These are phyloP conservation scores for Manihot esculenta DNA, from an alignment of 441 rosid species.

Conservation along the genomic window DNA sequence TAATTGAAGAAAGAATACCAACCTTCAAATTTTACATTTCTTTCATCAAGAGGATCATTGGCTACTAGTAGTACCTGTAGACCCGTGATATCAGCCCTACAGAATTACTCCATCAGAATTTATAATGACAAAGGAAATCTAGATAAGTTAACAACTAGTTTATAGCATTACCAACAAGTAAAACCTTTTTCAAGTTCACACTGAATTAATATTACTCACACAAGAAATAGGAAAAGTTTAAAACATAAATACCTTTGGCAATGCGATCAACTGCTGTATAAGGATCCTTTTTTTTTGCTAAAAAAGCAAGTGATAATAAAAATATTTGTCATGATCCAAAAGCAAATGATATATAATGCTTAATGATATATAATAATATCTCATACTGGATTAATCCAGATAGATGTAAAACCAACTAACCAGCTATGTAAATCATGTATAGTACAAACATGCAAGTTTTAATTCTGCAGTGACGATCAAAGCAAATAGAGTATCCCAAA, in stretches of 20 bases:
- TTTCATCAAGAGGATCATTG: conserved; percentile 97
- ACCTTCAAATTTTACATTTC: too few relatives aligned
- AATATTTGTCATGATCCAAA: conserved; percentile 19
- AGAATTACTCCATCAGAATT: conserved; percentile 24
- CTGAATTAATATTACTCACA: not conserved
- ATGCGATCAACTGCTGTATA: conserved; percentile 80
- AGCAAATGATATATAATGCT: conserved; percentile 7
- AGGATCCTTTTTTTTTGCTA: conserved; percentile 90
- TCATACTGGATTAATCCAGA: conserved; percentile 17
- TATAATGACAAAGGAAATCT: conserved; percentile 7
- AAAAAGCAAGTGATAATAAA: conserved; percentile 21
- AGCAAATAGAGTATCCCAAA: conserved; percentile 13
- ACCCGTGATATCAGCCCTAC: conserved; percentile 65
- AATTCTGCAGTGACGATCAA: conserved; percentile 9
- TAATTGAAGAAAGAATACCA: too few relatives aligned
- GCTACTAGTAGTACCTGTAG: too few relatives aligned
- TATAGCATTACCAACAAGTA: conserved; percentile 6
- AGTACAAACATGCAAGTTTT: not conserved
- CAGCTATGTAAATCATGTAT: conserved; percentile 40
- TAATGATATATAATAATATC: not conserved
- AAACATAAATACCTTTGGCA: conserved; percentile 53
- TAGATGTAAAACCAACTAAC: conserved; percentile 49
- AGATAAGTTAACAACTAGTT: not conserved
- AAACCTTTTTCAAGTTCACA: conserved; percentile 4
- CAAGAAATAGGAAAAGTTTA: not conserved